A percentile compares a stretch with the other conserved stretches of the same genome.
Conservation (phyloP, 495 filamentous ascomycete species). For the Lophiotrema nucula region DNA sequence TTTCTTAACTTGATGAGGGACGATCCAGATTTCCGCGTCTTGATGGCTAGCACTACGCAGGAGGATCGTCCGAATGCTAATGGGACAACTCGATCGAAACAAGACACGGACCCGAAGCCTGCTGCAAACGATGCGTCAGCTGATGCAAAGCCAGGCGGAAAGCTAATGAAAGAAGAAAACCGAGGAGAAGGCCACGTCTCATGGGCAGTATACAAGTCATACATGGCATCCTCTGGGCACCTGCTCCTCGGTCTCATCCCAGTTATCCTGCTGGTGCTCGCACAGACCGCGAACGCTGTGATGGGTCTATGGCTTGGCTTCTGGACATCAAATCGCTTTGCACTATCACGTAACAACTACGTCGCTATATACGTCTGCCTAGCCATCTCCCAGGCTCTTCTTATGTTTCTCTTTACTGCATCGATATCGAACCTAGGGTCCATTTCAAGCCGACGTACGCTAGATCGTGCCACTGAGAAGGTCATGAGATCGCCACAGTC, state of each 20-base stretch:
- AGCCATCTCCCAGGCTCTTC: background rate
- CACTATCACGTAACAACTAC: background rate
- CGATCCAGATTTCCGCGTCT: background rate
- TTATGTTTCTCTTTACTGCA: background rate
- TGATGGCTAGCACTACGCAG: background rate
- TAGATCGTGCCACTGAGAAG: background rate
- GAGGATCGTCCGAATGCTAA: background rate
- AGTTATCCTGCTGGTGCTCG: background rate
- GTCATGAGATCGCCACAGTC: background rate
- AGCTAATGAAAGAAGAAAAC: background rate
- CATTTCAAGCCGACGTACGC: background rate
- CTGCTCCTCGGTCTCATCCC: background rate
- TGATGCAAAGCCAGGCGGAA: too few species aligned
- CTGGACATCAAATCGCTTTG: background rate
- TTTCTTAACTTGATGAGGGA: background rate
- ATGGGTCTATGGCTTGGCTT: background rate
- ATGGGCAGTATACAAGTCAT: background rate
- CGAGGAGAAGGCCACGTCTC: background rate
- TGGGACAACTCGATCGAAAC: too few species aligned
- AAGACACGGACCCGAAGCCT: too few species aligned
- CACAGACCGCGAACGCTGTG: background rate
- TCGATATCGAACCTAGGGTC: background rate
- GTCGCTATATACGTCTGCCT: background rate
- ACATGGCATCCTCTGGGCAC: background rate
- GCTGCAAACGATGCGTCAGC: too few species aligned